A percentile compares a stretch with the other conserved stretches of the same genome.
Evolutionary conservation across 768 basidiomycete species (phyloP).

Genomic region (Mycena rosella): DNA sequence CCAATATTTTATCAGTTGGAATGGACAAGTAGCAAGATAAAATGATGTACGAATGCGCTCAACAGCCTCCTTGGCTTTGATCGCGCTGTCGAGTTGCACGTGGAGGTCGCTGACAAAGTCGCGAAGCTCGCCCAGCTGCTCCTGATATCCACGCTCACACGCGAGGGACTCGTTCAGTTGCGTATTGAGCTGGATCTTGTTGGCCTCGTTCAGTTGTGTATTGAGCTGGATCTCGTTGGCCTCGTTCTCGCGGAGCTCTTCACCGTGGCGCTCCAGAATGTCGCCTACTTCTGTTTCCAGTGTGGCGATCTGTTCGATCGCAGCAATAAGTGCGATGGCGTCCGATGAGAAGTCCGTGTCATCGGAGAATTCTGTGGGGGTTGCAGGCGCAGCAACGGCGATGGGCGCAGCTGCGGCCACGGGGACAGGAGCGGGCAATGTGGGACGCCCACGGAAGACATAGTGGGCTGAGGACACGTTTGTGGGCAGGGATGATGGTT

Average conservation of each 20-base stretch:
- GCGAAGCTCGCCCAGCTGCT: neutral
- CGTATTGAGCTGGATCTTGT: too few species aligned
- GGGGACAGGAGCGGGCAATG: neutral
- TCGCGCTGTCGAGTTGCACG: neutral
- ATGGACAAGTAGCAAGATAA: too few species aligned
- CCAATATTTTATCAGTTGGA: too few species aligned
- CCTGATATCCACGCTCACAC: too few species aligned
- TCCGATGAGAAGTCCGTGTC: neutral
- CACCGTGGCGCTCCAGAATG: too few species aligned
- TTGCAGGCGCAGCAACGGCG: too few species aligned
- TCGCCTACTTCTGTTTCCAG: neutral
- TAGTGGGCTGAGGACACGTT: neutral
- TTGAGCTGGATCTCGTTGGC: too few species aligned
- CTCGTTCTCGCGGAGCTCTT: too few species aligned
- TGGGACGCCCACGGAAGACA: neutral
- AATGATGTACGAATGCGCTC: too few species aligned
- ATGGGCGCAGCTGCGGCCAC: neutral
- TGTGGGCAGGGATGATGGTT: neutral
- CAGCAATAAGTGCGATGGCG: neutral
- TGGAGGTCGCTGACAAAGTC: neutral
- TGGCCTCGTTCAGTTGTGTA: too few species aligned
- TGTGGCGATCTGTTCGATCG: neutral
- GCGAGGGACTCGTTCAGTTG: too few species aligned
- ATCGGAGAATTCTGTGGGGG: neutral
- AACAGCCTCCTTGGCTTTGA: too few species aligned